These are phyloP conservation scores for Podaxis mareebaensis DNA, from an alignment of 768 basidiomycete genomes.

Conservation along the genomic window DNA sequence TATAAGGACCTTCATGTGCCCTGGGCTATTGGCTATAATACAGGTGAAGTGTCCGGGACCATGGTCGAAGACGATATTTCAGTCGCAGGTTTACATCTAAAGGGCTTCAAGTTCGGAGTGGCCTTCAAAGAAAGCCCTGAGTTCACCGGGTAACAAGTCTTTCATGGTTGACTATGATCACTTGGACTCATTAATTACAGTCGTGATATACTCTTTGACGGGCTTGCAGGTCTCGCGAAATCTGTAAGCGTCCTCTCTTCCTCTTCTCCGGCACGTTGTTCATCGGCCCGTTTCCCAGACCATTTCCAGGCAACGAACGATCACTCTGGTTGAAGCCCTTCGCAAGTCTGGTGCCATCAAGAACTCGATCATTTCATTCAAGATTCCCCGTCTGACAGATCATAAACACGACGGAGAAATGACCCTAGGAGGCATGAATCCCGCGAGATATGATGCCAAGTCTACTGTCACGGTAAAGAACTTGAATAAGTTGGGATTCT, in stretches of 20 bases:
- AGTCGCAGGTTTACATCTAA: conserved; percentile 57
- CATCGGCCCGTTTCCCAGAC: conserved; percentile 30
- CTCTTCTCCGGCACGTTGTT: neutral
- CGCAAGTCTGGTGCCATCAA: conserved; percentile 55
- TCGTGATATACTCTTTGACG: conserved; percentile 46
- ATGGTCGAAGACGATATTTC: conserved; percentile 57
- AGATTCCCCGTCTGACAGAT: conserved; percentile 75
- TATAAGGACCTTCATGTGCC: conserved; percentile 47
- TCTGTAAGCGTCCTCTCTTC: conserved; percentile 43
- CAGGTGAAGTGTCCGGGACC: conserved; percentile 58
- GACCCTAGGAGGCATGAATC: conserved; percentile 63
- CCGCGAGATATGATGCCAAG: conserved; percentile 59
- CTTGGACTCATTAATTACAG: conserved; percentile 20
- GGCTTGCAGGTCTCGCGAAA: conserved; percentile 55
- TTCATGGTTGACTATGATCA: neutral
- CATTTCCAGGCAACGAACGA: conserved; percentile 63
- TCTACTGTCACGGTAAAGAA: conserved; percentile 64
- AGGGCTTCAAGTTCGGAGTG: conserved; percentile 62
- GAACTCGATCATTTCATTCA: conserved; percentile 74
- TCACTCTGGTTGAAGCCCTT: conserved; percentile 74
- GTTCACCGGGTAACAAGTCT: conserved; percentile 42
- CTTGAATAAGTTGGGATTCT: conserved; percentile 71
- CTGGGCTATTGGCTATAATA: conserved; percentile 54
- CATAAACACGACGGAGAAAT: conserved; percentile 74
- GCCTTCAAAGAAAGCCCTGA: conserved; percentile 52